Evolutionary conservation across 441 rosid species (phyloP).

Genomic region (Populus hybrid): DNA sequence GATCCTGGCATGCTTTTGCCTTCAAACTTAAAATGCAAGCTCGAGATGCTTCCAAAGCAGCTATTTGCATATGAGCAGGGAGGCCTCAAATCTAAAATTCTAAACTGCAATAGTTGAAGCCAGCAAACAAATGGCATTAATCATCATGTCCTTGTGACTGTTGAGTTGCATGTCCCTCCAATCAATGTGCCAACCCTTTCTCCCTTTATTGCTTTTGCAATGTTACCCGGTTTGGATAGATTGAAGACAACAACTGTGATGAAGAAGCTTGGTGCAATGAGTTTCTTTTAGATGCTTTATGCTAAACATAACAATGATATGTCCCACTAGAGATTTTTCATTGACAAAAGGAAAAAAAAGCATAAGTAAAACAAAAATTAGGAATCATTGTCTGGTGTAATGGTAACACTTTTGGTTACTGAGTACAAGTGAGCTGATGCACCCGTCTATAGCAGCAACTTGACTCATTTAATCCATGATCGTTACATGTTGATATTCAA

Average conservation of each 20-base stretch:
- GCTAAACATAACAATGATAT: background rate
- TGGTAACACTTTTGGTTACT: background rate
- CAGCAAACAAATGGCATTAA: background rate
- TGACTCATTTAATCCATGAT: background rate
- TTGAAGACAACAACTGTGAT: slow-evolving; percentile 84
- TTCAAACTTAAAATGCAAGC: background rate
- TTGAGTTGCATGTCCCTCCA: slow-evolving; percentile 51
- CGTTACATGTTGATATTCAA: background rate
- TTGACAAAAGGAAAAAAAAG: background rate
- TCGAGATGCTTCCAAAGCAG: background rate
- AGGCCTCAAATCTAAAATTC: background rate
- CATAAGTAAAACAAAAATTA: background rate
- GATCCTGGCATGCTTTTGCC: background rate
- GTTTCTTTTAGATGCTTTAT: background rate
- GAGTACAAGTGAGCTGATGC: background rate
- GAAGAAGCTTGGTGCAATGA: slow-evolving; percentile 1
- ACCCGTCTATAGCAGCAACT: background rate
- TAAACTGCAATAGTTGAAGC: background rate
- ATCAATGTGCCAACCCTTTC: slow-evolving; percentile 87
- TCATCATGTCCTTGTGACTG: slow-evolving; percentile 28
- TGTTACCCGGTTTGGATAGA: slow-evolving; percentile 70
- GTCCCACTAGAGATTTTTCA: background rate
- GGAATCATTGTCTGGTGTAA: background rate
- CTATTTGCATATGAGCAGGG: slow-evolving; percentile 4
- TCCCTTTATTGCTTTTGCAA: slow-evolving; percentile 76